Percentiles rank a stretch among this genome's conserved stretches.
phyloP scores from a whole-genome alignment of 441 rosid genomes.

The California macrophylla region DNA sequence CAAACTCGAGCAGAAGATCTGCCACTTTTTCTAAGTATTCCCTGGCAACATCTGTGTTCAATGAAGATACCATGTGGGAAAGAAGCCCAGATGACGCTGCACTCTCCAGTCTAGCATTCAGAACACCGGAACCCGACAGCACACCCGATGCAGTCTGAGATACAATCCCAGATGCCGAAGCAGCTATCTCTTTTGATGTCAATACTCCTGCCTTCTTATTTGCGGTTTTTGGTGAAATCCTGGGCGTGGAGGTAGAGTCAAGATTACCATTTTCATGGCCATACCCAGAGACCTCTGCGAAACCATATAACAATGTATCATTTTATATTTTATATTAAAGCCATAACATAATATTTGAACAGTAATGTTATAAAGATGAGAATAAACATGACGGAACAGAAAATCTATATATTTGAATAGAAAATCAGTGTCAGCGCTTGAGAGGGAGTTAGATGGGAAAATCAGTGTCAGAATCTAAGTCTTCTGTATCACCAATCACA shows the following conservation, averaged over 20 bases:
- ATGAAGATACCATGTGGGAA: slow-evolving; percentile 70
- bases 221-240: slow-evolving; percentile 41
- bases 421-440: not conserved
- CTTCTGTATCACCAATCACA: not conserved
- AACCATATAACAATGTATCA: slow-evolving; percentile 17
- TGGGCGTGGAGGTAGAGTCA: slow-evolving; percentile 59
- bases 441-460: not conserved
- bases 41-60: slow-evolving; percentile 73
- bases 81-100: slow-evolving; percentile 85
- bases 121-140: slow-evolving; percentile 86
- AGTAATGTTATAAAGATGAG: not conserved
- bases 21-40: slow-evolving; percentile 92
- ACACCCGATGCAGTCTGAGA: slow-evolving; percentile 91
- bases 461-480: not conserved
- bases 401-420: not conserved
- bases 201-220: slow-evolving; percentile 48
- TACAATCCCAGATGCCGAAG: slow-evolving; percentile 67
- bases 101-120: slow-evolving; percentile 89
- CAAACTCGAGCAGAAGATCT: slow-evolving; percentile 88
- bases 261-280: slow-evolving; percentile 68
- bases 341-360: not conserved
- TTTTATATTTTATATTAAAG: not conserved
- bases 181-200: slow-evolving; percentile 47
- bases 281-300: slow-evolving; percentile 69
- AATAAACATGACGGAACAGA: not conserved